Percentiles rank a stretch among this genome's conserved stretches.
Evolutionary conservation across 352 stramenopile species (phyloP).

Genomic region (Phytopythium ostracodes): DNA sequence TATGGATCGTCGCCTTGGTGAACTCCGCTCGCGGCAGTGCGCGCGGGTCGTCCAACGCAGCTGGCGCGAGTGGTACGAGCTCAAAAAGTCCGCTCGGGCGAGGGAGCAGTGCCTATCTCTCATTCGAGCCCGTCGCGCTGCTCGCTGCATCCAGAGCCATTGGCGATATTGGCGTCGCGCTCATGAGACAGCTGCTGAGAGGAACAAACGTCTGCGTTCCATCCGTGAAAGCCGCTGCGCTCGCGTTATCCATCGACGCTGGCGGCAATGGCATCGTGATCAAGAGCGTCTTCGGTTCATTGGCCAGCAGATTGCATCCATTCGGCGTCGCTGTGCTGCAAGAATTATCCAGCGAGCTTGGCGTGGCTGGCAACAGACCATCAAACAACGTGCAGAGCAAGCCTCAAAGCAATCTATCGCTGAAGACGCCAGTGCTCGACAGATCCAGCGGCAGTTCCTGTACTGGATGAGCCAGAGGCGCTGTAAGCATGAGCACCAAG

Average conservation of each 20-base stretch:
- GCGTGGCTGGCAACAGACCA: neutral
- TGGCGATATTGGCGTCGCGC: neutral
- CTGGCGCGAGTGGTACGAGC: conserved; percentile 10
- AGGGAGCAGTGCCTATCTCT: neutral
- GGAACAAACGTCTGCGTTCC: neutral
- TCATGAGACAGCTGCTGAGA: neutral
- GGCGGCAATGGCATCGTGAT: neutral
- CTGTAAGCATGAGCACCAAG: neutral
- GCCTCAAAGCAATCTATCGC: neutral
- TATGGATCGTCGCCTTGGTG: neutral
- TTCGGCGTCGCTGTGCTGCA: conserved; percentile 1
- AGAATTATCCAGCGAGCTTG: conserved; percentile 10
- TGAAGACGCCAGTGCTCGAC: neutral
- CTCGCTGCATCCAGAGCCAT: conserved; percentile 2
- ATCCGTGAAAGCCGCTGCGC: neutral
- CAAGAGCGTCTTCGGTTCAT: neutral
- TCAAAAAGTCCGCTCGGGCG: neutral
- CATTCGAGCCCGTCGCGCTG: neutral
- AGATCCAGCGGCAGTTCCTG: neutral
- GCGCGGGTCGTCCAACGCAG: conserved; percentile 11
- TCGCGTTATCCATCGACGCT: conserved; percentile 8
- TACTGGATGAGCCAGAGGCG: neutral
- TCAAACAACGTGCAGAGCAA: neutral
- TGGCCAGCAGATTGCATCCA: neutral
- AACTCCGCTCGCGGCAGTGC: neutral